Evolutionary conservation across 1,284 basidiomycete genomes (phyloP), one percentile per base, ranked within the genome.

Genomic region (Apiotrichum porosum): DNA sequence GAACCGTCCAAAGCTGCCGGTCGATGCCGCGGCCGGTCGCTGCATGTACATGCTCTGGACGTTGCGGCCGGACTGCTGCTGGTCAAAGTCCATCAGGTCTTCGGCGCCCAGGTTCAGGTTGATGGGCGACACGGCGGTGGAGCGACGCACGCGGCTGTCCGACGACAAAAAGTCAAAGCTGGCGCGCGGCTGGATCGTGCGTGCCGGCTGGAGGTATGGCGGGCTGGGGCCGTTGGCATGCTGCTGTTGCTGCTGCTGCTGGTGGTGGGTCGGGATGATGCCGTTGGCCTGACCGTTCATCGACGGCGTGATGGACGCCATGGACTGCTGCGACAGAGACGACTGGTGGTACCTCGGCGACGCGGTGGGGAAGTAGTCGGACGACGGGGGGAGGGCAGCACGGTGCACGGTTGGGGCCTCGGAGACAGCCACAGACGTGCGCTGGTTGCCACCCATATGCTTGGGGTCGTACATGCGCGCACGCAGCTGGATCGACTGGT

Each of bases 1-100:
- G 48, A 47, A 54, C 19, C 52, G 35, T 9, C 56, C 57, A 40
- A 63, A 62, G 37, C 53, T 57, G 10, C 54, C 57, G 2, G 51
- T 57, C 2, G 56, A 59, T 14, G 46, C 60, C 4, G 47, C 53
- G 3, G 45, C 57, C 0, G 46, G 26, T 18, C 57, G 54, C 34
- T 66, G 51, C 26, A 54, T 56, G 45, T 66, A 66, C 61, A 66
- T 64, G 44, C 51, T 56, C 42, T 62, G 57, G 18, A 54, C 60
- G 37, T 44, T 41, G 37, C 51, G 38, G 4, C 28, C 40, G 17
- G 18, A 36, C 12, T 6, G 12, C 26, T 6, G 26, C 26, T 28
- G 26, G 19, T 32, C 14, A 18, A 13, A 18, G 4, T 22, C 32
- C 21, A 33, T 26, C 10, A 42, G 38, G 33, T 19, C 40, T 18